Percentiles rank a stretch among this genome's conserved stretches.
phyloP scores from a whole-genome alignment of 2,329 filamentous ascomycete species.

The Drechslera avenae region DNA sequence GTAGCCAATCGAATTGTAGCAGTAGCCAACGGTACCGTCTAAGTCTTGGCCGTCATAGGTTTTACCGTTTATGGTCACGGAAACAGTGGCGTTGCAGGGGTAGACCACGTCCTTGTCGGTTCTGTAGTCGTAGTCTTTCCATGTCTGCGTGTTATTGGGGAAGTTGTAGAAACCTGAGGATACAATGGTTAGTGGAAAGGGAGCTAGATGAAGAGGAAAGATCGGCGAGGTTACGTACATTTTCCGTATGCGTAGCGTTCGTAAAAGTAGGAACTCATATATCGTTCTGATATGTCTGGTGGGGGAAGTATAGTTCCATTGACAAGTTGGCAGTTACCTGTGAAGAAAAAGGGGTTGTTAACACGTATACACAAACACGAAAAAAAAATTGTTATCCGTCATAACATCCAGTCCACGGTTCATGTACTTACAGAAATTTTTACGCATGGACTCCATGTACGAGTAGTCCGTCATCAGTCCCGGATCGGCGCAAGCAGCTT shows the following conservation, averaged over 20 bases:
- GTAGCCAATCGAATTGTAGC: slow-evolving; percentile 27
- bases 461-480: not conserved
- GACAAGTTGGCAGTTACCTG: slow-evolving; percentile 28
- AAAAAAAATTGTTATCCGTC: too few relatives aligned
- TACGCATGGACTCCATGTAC: not conserved
- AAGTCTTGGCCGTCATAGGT: slow-evolving; percentile 21
- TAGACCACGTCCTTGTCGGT: not conserved
- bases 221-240: not conserved
- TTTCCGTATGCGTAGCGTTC: too few relatives aligned
- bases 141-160: slow-evolving; percentile 17
- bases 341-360: not conserved
- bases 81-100: slow-evolving; percentile 22
- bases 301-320: slow-evolving; percentile 26
- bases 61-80: slow-evolving; percentile 16
- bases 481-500: slow-evolving; percentile 11
- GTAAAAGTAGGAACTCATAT: too few relatives aligned
- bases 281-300: not conserved
- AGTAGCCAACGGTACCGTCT: slow-evolving; percentile 16
- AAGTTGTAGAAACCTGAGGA: slow-evolving; percentile 14
- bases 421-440: not conserved
- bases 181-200: not conserved
- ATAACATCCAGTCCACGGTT: too few relatives aligned
- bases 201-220: too few relatives aligned
- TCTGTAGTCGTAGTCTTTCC: not conserved
- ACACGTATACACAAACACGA: too few relatives aligned